phyloP scores from a whole-genome alignment of 331 rosid species.

The Spiraea crenata region DNA sequence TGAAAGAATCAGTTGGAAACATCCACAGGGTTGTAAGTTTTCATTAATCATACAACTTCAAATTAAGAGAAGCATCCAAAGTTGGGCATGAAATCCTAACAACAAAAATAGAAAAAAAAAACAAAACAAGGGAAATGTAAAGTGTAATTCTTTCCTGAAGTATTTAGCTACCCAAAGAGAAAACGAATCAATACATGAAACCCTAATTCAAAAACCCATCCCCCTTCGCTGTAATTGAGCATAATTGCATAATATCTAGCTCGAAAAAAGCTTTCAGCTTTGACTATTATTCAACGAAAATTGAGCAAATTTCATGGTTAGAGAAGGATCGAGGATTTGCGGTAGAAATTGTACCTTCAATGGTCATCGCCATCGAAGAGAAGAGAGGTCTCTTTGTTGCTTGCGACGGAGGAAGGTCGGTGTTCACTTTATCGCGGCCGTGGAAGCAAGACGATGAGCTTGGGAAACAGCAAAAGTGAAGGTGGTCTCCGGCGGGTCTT shows the following conservation, averaged over 20 bases:
- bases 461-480: neutral
- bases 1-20: neutral
- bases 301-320: neutral
- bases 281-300: neutral
- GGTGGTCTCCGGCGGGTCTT: neutral
- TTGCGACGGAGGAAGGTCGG: conserved; percentile 13
- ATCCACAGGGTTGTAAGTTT: too few species aligned
- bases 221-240: neutral
- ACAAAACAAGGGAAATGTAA: too few species aligned
- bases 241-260: neutral
- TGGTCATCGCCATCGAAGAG: conserved; percentile 76
- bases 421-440: neutral
- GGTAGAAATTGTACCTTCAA: conserved; percentile 55
- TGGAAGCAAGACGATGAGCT: conserved; percentile 9
- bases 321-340: neutral
- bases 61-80: neutral
- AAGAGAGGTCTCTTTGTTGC: conserved; percentile 11
- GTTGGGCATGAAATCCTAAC: neutral
- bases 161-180: neutral
- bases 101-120: too few species aligned
- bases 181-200: conserved; percentile 2
- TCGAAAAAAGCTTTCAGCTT: neutral
- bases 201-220: conserved; percentile 26
- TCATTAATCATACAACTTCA: neutral
- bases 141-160: too few species aligned